Conservation (phyloP, 2,329 filamentous ascomycete genomes). For the Madurella mycetomatis region DNA sequence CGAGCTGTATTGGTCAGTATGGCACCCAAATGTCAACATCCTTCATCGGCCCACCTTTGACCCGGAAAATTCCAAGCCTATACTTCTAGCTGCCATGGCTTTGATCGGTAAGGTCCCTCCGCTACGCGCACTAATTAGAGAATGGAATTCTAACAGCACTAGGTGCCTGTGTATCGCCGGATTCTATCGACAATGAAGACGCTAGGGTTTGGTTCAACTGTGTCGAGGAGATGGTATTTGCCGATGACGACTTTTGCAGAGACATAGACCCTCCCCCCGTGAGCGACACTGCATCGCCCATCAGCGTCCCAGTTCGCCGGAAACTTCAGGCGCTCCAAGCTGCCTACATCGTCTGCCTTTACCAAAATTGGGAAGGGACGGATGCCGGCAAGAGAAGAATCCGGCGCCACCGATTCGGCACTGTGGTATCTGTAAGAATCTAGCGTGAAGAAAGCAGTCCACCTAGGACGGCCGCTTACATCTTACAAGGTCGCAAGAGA, state of each 20-base stretch:
- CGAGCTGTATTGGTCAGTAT: constrained; percentile 34
- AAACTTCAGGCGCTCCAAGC: constrained; percentile 36
- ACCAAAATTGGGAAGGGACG: constrained; percentile 37
- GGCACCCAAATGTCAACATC: constrained; percentile 36
- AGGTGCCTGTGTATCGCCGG: constrained; percentile 31
- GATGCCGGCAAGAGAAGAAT: constrained; percentile 33
- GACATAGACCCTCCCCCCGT: constrained; percentile 22
- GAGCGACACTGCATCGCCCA: constrained; percentile 7
- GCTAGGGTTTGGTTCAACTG: constrained; percentile 35
- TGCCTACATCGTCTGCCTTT: constrained; percentile 35
- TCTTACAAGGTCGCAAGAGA: constrained; percentile 29
- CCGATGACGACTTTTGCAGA: constrained; percentile 34
- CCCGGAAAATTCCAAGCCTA: constrained; percentile 26
- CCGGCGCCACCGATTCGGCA: constrained; percentile 33
- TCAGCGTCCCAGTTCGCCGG: constrained; percentile 16
- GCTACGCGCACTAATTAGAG: not conserved
- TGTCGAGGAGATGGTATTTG: constrained; percentile 37
- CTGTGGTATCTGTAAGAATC: constrained; percentile 32
- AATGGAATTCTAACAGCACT: constrained; percentile 5
- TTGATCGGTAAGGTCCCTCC: constrained; percentile 28
- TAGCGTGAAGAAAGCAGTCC: not conserved
- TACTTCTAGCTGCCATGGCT: constrained; percentile 33
- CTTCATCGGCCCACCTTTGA: constrained; percentile 35
- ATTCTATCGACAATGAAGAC: constrained; percentile 29
- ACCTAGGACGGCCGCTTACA: too few relatives aligned